phyloP scores from a whole-genome alignment of 129 eudicot species.

The Kitagawia praeruptora region DNA sequence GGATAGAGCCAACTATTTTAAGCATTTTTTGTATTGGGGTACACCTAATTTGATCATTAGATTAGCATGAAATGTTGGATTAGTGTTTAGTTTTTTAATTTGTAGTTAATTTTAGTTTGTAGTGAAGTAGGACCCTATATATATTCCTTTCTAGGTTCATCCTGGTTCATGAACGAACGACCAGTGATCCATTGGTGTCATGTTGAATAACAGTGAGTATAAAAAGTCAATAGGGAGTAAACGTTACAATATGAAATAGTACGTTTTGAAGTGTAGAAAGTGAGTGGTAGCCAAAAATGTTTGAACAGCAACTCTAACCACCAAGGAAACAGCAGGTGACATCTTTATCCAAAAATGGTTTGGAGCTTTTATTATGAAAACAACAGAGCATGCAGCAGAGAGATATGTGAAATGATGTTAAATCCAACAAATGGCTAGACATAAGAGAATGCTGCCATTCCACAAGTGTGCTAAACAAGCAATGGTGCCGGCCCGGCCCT shows the following conservation, averaged over 20 bases:
- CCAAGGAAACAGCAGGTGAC: constrained; percentile 31
- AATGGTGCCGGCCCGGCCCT: constrained; percentile 31
- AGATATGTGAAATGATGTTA: constrained; percentile 28
- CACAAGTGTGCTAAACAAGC: constrained; percentile 54
- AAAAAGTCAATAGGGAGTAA: neutral
- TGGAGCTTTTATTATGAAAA: constrained; percentile 39
- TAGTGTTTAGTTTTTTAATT: too few relatives aligned
- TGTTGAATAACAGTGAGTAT: neutral
- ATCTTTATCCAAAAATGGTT: constrained; percentile 41
- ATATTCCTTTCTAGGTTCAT: too few relatives aligned
- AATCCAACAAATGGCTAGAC: neutral
- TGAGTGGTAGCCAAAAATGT: constrained; percentile 13
- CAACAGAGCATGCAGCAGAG: constrained; percentile 29
- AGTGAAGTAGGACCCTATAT: too few relatives aligned
- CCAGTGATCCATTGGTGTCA: too few relatives aligned
- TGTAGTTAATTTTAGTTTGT: too few relatives aligned
- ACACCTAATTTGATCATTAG: too few relatives aligned
- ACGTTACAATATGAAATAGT: neutral
- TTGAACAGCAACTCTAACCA: constrained; percentile 39
- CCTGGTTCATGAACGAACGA: too few relatives aligned
- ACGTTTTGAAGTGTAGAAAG: neutral
- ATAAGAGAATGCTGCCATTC: neutral
- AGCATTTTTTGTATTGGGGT: too few relatives aligned
- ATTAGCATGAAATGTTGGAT: too few relatives aligned
- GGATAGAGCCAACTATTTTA: too few relatives aligned